These are phyloP conservation scores for Beta lomatogona DNA, from an alignment of 179 eudicot genomes.

Conservation along the genomic window DNA sequence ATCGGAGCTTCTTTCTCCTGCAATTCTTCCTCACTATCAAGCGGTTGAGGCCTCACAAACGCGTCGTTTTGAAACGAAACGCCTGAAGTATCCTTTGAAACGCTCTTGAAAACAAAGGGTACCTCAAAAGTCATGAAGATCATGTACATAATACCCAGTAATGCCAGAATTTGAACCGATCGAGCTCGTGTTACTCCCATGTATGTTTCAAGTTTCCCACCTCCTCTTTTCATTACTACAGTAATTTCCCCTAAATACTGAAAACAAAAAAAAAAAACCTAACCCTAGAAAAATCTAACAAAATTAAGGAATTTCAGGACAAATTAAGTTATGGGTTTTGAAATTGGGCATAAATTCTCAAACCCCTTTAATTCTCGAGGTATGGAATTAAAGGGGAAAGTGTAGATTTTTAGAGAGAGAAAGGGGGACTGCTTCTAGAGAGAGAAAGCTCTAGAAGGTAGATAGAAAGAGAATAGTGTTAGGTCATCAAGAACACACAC, in stretches of 20 bases:
- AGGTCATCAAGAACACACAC: constrained; percentile 23
- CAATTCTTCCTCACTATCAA: constrained; percentile 58
- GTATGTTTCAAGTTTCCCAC: constrained; percentile 47
- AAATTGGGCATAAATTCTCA: constrained; percentile 14
- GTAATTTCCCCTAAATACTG: background rate
- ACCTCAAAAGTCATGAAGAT: constrained; percentile 64
- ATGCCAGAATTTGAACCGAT: constrained; percentile 55
- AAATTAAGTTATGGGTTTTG: constrained; percentile 22
- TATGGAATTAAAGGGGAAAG: background rate
- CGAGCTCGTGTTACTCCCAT: constrained; percentile 50
- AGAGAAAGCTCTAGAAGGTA: constrained; percentile 2
- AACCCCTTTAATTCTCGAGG: constrained; percentile 27
- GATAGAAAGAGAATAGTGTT: constrained; percentile 25
- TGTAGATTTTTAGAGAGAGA: constrained; percentile 1
- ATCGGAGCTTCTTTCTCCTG: constrained; percentile 57
- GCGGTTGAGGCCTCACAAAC: constrained; percentile 34
- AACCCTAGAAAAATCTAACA: constrained; percentile 19
- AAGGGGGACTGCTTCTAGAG: constrained; percentile 13
- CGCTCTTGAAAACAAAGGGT: constrained; percentile 61
- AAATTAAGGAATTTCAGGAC: background rate
- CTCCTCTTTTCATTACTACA: constrained; percentile 21
- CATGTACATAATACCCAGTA: constrained; percentile 58
- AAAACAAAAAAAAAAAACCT: constrained; percentile 17
- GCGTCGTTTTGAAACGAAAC: constrained; percentile 49
- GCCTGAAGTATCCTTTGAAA: constrained; percentile 33